These are phyloP conservation scores for Claviceps sp. DNA, from an alignment of 2,329 filamentous ascomycete species.

Conservation along the genomic window DNA sequence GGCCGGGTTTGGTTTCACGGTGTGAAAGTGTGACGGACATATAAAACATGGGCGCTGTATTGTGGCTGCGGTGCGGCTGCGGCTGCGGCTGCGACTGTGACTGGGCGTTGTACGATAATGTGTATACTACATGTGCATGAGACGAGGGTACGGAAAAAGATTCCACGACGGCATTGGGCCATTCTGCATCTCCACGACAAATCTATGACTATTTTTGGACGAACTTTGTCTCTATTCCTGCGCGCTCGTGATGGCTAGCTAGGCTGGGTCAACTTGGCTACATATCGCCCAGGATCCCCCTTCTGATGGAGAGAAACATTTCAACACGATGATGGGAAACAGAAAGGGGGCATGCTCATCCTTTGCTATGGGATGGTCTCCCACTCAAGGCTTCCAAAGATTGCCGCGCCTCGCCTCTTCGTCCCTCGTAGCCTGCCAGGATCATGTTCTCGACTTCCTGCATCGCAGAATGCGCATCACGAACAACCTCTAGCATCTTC, in stretches of 20 bases:
- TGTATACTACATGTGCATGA: slow-evolving; percentile 13
- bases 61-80: no score
- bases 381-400: slow-evolving; percentile 3
- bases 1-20: slow-evolving; percentile 81
- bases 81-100: no score
- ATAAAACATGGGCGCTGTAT: background rate
- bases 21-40: slow-evolving; percentile 21
- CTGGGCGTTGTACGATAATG: slow-evolving; percentile 1
- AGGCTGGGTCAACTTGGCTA: background rate
- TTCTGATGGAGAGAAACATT: background rate
- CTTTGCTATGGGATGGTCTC: background rate
- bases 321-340: background rate
- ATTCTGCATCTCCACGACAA: slow-evolving; percentile 1
- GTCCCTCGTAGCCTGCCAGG: slow-evolving; percentile 14
- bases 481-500: slow-evolving; percentile 14
- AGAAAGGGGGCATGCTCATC: background rate
- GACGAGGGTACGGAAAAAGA: slow-evolving; percentile 6
- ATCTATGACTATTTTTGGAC: background rate
- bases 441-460: slow-evolving; percentile 17
- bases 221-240: background rate
- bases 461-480: slow-evolving; percentile 9
- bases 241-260: background rate
- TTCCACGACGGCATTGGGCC: background rate
- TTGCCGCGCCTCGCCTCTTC: slow-evolving; percentile 13
- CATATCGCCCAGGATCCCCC: background rate